A percentile compares a stretch with the other conserved stretches of the same genome.
Conservation (phyloP, 2,329 filamentous ascomycete genomes). For the Colletotrichum tanaceti region DNA sequence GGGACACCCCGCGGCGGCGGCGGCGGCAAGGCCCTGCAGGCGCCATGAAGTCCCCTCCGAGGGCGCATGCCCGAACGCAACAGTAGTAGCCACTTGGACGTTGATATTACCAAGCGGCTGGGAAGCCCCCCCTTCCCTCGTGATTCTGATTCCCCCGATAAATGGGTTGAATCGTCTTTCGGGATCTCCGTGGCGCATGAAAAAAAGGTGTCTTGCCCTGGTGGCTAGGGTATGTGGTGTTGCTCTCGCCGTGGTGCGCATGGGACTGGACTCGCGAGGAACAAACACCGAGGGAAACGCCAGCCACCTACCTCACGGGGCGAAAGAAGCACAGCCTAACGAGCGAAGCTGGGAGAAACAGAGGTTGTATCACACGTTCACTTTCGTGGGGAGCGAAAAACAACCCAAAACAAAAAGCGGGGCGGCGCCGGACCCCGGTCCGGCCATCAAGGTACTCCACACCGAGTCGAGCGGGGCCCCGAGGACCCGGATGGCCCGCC, state of each 20-base stretch:
- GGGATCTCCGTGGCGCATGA: not conserved
- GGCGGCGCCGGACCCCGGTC: slow-evolving; percentile 27
- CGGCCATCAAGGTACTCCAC: slow-evolving; percentile 28
- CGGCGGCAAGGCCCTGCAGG: slow-evolving; percentile 22
- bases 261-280: not conserved
- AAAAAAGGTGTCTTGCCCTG: not conserved
- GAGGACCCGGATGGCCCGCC: slow-evolving; percentile 36
- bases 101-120: slow-evolving; percentile 11
- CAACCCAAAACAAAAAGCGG: slow-evolving; percentile 33
- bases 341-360: not conserved
- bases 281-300: not conserved
- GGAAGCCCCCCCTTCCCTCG: not conserved
- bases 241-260: not conserved
- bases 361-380: too few species aligned
- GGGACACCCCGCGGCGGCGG: slow-evolving; percentile 5
- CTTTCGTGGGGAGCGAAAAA: too few species aligned
- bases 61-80: not conserved
- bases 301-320: not conserved
- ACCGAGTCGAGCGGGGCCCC: slow-evolving; percentile 25
- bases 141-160: too few species aligned
- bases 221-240: not conserved
- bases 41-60: slow-evolving; percentile 14
- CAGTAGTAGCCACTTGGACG: not conserved
- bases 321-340: slow-evolving; percentile 5
- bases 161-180: not conserved